Evolutionary conservation across 371 early-diverging fungal genomes (phyloP).

Genomic region (Choanephora cucurbitarum): DNA sequence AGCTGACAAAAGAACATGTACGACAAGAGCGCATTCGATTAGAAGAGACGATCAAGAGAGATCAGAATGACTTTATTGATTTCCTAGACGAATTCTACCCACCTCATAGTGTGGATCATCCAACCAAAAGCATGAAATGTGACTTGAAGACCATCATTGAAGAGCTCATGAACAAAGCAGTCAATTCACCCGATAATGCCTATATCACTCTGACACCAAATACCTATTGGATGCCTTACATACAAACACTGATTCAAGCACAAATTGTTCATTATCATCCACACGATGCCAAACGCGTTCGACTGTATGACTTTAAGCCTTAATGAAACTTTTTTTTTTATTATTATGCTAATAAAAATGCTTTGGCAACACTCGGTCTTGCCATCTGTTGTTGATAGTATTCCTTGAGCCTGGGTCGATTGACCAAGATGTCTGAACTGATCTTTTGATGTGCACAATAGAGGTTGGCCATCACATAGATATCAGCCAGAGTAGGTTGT

Average conservation of each 20-base stretch:
- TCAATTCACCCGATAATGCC: conserved; percentile 45
- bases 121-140: conserved; percentile 23
- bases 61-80: conserved; percentile 35
- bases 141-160: conserved; percentile 39
- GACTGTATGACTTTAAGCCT: conserved; percentile 44
- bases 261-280: conserved; percentile 58
- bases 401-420: not conserved
- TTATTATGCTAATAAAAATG: conserved; percentile 7
- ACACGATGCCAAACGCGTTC: conserved; percentile 43
- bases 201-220: conserved; percentile 47
- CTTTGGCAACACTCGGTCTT: conserved; percentile 12
- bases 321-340: conserved; percentile 5
- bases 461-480: conserved; percentile 5
- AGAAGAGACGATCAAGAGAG: conserved; percentile 8
- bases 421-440: conserved; percentile 6
- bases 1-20: not conserved
- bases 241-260: conserved; percentile 56
- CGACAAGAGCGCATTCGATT: conserved; percentile 1
- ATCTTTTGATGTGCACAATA: conserved; percentile 13
- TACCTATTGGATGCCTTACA: conserved; percentile 57
- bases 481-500: conserved; percentile 3
- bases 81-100: conserved; percentile 54
- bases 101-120: conserved; percentile 43
- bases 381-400: conserved; percentile 11
- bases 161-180: conserved; percentile 60